Base-by-base conservation (phyloP, 192 early-diverging fungal genomes). In the Coemansia sp. region DNA sequence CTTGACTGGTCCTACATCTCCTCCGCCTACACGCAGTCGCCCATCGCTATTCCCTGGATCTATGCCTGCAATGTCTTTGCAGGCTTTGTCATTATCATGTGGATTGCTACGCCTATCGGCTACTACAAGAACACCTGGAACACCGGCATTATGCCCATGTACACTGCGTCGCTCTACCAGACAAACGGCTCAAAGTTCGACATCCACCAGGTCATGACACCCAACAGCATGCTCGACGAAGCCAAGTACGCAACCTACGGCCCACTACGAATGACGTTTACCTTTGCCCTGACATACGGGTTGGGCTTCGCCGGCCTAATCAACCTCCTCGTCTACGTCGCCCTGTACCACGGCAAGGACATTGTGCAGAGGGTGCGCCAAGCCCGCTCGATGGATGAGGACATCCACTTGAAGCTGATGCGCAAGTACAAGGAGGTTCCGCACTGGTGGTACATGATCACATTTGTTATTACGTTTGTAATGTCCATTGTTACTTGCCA, bases 321-420 rank as follows among this genome's bases (percentile, higher is more conserved):
- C 26, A 88, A 90, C 37, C 84, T 90, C 45, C 72, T 93, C 53
- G 74, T 85, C 20, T 89, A 93, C 38, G 82, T 83, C 0, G 62
- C 82, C 0, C 75, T 92, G 18, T 86, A 88, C 65, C 76, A 92
- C 68, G 89, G 91, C 38, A 78, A 85, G 65, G 88, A 91, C n/a
- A 86, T 91, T 47, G 74, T 80, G 50, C 38, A 66, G 21, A 87
- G 87, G 9, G 64, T 91, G 33, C 86, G 85, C 45, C 82, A 80
- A 55, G 77, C 86, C 18, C 86, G 85, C 61, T 67, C 81, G 10
- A 81, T 82, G 48, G 76, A 84, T 18, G 85, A 88, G 25, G 91
- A 94, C 73, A 87, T 93, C 55, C 92, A 92, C 60, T 85, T 86
- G 41, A 85, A 84, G 66, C 69, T 92, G 37, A 94, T 94, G 91